phyloP scores from a whole-genome alignment of 2,329 filamentous ascomycete genomes.

The Pseudogymnoascus sp. region DNA sequence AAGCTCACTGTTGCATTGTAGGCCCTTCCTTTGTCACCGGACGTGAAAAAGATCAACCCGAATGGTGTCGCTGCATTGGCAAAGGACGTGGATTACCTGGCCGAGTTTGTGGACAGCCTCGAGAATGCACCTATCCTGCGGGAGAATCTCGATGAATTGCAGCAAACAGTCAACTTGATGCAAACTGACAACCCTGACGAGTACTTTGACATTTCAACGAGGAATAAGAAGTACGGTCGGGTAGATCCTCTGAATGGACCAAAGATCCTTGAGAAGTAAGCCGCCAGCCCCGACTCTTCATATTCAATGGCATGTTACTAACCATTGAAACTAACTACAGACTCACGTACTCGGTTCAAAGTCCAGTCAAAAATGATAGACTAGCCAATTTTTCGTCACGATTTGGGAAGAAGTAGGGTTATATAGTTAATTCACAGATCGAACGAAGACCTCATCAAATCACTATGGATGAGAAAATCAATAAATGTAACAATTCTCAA shows the following conservation, averaged over 20 bases:
- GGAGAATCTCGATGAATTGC: slow-evolving; percentile 84
- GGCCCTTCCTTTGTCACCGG: slow-evolving; percentile 51
- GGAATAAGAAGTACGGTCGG: slow-evolving; percentile 89
- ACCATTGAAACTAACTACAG: slow-evolving; percentile 34
- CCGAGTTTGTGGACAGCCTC: slow-evolving; percentile 78
- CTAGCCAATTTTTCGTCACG: slow-evolving; percentile 68
- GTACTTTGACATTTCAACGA: slow-evolving; percentile 84
- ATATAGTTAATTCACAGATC: slow-evolving; percentile 4
- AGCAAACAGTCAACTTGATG: slow-evolving; percentile 87
- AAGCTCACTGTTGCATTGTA: slow-evolving; percentile 9
- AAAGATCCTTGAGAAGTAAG: slow-evolving; percentile 82
- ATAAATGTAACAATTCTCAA: slow-evolving; percentile 5
- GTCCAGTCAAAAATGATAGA: slow-evolving; percentile 54
- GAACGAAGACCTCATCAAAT: background rate
- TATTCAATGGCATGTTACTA: background rate
- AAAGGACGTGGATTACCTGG: slow-evolving; percentile 76
- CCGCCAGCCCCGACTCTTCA: background rate
- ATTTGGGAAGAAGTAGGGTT: slow-evolving; percentile 55
- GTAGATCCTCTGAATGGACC: slow-evolving; percentile 90
- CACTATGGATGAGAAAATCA: background rate
- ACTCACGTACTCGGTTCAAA: slow-evolving; percentile 58
- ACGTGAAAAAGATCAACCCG: slow-evolving; percentile 80
- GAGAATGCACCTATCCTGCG: slow-evolving; percentile 79
- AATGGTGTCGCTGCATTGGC: slow-evolving; percentile 76
- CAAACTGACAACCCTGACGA: slow-evolving; percentile 87